Evolutionary conservation across 176 grass and related monocot species (phyloP).

Genomic region (Oryza officinalis): DNA sequence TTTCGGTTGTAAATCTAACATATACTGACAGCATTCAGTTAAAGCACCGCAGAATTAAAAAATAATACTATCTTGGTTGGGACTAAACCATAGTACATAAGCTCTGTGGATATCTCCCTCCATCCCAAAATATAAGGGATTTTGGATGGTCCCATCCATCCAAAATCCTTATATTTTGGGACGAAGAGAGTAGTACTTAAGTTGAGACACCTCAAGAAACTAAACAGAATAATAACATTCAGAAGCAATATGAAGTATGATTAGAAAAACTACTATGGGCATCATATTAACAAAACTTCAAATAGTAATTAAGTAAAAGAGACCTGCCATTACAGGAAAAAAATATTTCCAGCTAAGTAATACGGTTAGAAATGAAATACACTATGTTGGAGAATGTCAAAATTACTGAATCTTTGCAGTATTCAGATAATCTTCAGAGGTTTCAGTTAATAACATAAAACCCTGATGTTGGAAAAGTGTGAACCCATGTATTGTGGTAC

Average conservation of each 20-base stretch:
- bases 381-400: not conserved
- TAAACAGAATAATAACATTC: not conserved
- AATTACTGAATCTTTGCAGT: slow-evolving; percentile 20
- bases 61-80: not conserved
- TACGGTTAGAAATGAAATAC: not conserved
- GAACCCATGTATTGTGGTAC: not conserved
- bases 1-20: not conserved
- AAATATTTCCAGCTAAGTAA: not conserved
- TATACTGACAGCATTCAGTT: not conserved
- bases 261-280: not conserved
- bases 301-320: not conserved
- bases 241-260: not conserved
- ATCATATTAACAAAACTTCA: not conserved
- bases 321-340: not conserved
- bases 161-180: no score
- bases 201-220: not conserved
- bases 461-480: not conserved
- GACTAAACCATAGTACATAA: not conserved
- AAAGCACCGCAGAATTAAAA: not conserved
- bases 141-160: no score
- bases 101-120: not conserved
- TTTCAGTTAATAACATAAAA: slow-evolving; percentile 20
- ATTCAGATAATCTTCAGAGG: not conserved
- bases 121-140: no score
- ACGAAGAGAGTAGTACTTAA: no score